These are phyloP conservation scores for Aspergillus ellipticus DNA, from an alignment of 495 filamentous ascomycete genomes.

Conservation along the genomic window DNA sequence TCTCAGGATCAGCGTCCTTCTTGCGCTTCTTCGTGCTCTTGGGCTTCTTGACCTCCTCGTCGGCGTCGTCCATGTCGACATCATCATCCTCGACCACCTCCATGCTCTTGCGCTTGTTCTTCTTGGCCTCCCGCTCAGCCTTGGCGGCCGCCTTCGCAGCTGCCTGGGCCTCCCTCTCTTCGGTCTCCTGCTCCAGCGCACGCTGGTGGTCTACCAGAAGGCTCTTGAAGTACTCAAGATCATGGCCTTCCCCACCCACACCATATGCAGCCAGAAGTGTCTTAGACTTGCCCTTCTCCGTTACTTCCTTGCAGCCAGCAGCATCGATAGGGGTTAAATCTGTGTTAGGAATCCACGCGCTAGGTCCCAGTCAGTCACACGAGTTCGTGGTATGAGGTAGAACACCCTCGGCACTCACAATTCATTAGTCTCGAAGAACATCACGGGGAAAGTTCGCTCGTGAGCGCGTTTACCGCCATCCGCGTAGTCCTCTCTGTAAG, in stretches of 20 bases:
- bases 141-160: constrained; percentile 59
- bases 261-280: constrained; percentile 66
- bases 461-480: constrained; percentile 77
- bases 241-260: constrained; percentile 67
- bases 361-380: constrained; percentile 32
- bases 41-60: constrained; percentile 49
- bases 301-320: constrained; percentile 58
- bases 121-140: constrained; percentile 55
- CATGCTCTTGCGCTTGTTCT: constrained; percentile 62
- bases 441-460: constrained; percentile 85
- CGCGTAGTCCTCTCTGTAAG: constrained; percentile 75
- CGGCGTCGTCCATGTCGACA: constrained; percentile 71
- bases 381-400: neutral
- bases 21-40: constrained; percentile 65
- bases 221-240: constrained; percentile 71
- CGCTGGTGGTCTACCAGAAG: constrained; percentile 59
- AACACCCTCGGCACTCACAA: constrained; percentile 62
- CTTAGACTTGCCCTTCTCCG: constrained; percentile 71
- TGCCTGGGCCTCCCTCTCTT: constrained; percentile 55
- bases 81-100: constrained; percentile 57
- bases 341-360: constrained; percentile 80
- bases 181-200: constrained; percentile 57
- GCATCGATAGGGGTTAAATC: constrained; percentile 70
- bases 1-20: constrained; percentile 60
- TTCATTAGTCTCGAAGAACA: constrained; percentile 91